Conservation (phyloP, 805 yeast genomes). For the Candida yuanshanica region DNA sequence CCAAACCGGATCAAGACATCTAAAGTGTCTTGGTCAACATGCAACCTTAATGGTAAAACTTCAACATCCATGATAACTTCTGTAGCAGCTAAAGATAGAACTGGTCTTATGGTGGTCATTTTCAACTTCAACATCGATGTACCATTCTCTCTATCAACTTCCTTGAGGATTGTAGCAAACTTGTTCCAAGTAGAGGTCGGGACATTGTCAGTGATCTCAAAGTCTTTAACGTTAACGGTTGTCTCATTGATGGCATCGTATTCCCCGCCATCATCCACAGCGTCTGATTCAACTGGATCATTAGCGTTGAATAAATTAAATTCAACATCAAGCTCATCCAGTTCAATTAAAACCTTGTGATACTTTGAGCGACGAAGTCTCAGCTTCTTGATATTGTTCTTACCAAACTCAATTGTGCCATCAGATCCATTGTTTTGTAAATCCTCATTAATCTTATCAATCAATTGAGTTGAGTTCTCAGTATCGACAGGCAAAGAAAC, state of each 20-base stretch:
- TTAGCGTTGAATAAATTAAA: slow-evolving; percentile 40
- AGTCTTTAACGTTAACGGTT: slow-evolving; percentile 43
- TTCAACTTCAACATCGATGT: slow-evolving; percentile 53
- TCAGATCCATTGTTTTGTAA: slow-evolving; percentile 27
- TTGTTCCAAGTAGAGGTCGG: slow-evolving; percentile 90
- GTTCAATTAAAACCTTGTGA: slow-evolving; percentile 54
- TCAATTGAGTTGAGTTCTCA: slow-evolving; percentile 38
- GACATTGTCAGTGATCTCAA: slow-evolving; percentile 69
- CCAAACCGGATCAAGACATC: slow-evolving; percentile 78
- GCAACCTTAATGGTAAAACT: slow-evolving; percentile 71
- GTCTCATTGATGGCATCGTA: slow-evolving; percentile 45
- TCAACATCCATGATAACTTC: slow-evolving; percentile 53
- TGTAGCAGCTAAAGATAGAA: slow-evolving; percentile 54
- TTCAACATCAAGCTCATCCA: slow-evolving; percentile 45
- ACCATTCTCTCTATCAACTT: slow-evolving; percentile 62
- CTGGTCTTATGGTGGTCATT: slow-evolving; percentile 60
- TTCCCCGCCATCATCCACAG: slow-evolving; percentile 19
- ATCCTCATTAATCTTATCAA: slow-evolving; percentile 49
- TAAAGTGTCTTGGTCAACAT: slow-evolving; percentile 89
- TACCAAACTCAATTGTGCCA: slow-evolving; percentile 17
- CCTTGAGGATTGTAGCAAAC: slow-evolving; percentile 63
- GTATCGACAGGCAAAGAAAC: slow-evolving; percentile 47
- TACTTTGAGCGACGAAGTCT: slow-evolving; percentile 57
- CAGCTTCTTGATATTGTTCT: slow-evolving; percentile 36
- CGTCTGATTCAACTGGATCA: slow-evolving; percentile 32